Conservation (phyloP, 495 filamentous ascomycete genomes). For the Gamarada debralockiae region DNA sequence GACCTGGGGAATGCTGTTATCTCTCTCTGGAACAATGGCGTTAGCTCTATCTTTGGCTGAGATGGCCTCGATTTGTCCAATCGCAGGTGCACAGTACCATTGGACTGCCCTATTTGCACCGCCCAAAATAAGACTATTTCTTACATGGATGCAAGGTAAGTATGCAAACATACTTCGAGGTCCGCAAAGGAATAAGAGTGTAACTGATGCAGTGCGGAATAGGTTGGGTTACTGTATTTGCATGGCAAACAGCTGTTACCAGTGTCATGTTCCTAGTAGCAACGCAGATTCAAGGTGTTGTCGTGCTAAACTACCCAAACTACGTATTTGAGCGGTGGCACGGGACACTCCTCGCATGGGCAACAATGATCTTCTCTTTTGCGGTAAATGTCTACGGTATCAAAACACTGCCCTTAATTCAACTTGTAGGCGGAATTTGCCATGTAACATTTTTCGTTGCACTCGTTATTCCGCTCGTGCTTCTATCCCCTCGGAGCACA, state of each 20-base stretch:
- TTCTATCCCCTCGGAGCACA: slow-evolving; percentile 38
- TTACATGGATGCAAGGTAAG: slow-evolving; percentile 7
- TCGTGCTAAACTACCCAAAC: slow-evolving; percentile 21
- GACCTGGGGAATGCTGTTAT: slow-evolving; percentile 24
- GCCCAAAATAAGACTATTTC: slow-evolving; percentile 16
- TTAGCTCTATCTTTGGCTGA: slow-evolving; percentile 30
- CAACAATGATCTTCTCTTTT: slow-evolving; percentile 32
- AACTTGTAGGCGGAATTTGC: slow-evolving; percentile 38
- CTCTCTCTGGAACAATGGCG: slow-evolving; percentile 26
- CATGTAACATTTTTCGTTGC: slow-evolving; percentile 27
- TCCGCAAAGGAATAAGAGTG: not conserved
- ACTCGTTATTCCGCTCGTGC: slow-evolving; percentile 36
- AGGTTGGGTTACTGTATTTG: slow-evolving; percentile 17
- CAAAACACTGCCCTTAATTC: slow-evolving; percentile 35
- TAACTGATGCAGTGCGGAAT: not conserved
- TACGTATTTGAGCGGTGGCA: slow-evolving; percentile 37
- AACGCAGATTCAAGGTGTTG: slow-evolving; percentile 17
- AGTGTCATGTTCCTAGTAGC: slow-evolving; percentile 1
- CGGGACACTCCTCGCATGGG: slow-evolving; percentile 42
- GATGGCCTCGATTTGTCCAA: slow-evolving; percentile 32
- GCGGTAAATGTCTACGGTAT: slow-evolving; percentile 37
- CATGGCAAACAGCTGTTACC: slow-evolving; percentile 11
- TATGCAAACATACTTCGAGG: not conserved
- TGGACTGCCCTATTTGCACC: slow-evolving; percentile 22
- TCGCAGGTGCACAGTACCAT: slow-evolving; percentile 2